Evolutionary conservation across 2,329 filamentous ascomycete species (phyloP), one percentile per base, ranked within the genome.

Genomic region (Neofusicoccum sp.): DNA sequence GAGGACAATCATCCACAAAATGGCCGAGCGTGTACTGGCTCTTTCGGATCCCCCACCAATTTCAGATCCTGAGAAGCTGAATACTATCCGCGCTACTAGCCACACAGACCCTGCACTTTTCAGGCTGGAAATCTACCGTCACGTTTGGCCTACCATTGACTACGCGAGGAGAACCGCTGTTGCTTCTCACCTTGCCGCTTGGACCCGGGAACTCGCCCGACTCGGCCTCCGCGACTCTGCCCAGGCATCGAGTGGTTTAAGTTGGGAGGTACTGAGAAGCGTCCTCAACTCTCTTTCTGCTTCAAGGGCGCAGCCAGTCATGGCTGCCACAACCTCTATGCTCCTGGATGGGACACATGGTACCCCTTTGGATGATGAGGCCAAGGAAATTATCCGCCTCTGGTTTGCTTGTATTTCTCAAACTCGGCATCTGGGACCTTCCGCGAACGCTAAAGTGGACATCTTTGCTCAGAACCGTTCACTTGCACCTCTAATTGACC

Each of bases 331-430:
- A 8, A 44, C 36, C n/a, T 16, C 44, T 6, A 16, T 14, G 12
- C 43, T 60, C 5, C 38, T 56, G 6, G n/a, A n/a, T 6, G 8
- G 5, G 8, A 8, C 6, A 12, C 8, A 40, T 2, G 14, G 12
- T 30, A 30, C 16, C 6, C 14, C 24, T 34, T 30, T 60, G 11
- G 57, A 49, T 9, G 45, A 36, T 4, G 9, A 44, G 6, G 30
- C n/a, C 4, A 31, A n/a, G 7, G 40, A 47, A 14, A 12, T 20
- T 16, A 26, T 60, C 7, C 36, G 12, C 5, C 28, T 41, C 9
- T 60, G 57, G 57, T 33, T 60, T n/a, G 14, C 16, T 14, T 43
- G 26, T n/a, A n/a, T 60, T 3, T 51, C 57, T 1, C 20, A 49
- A 20, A 34, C 34, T 24, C 38, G 36, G 8, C 28, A 51, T 16